phyloP scores from a whole-genome alignment of 768 basidiomycete genomes.

The Collybia sp. region DNA sequence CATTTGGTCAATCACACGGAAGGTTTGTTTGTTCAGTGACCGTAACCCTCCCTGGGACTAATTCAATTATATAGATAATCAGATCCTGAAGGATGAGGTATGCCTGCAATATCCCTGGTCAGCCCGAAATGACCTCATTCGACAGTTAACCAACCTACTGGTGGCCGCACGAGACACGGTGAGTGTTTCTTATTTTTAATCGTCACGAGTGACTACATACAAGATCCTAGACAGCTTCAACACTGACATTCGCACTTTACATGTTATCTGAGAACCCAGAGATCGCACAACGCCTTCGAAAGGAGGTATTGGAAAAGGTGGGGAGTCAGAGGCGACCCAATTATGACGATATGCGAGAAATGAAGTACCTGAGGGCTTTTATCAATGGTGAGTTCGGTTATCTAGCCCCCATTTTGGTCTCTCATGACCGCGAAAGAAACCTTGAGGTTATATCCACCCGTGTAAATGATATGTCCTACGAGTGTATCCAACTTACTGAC shows the following conservation, averaged over 20 bases:
- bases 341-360: conserved; percentile 49
- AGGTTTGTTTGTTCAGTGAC: conserved; percentile 24
- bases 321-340: conserved; percentile 41
- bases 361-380: conserved; percentile 56
- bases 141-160: conserved; percentile 31
- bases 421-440: conserved; percentile 29
- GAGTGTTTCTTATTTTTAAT: background rate
- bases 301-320: conserved; percentile 43
- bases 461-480: conserved; percentile 23
- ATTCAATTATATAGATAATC: conserved; percentile 8
- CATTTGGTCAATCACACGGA: conserved; percentile 52
- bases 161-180: conserved; percentile 43
- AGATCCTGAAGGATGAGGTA: conserved; percentile 17
- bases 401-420: background rate
- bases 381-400: conserved; percentile 37
- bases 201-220: background rate
- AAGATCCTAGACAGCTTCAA: conserved; percentile 36
- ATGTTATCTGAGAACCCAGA: conserved; percentile 49
- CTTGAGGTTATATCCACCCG: conserved; percentile 48
- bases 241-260: conserved; percentile 50
- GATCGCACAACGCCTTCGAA: conserved; percentile 38
- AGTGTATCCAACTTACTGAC: too few species aligned
- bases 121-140: background rate
- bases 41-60: background rate
- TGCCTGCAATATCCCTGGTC: background rate